These are phyloP conservation scores for Mycena amicta DNA, from an alignment of 768 basidiomycete genomes.

Conservation along the genomic window DNA sequence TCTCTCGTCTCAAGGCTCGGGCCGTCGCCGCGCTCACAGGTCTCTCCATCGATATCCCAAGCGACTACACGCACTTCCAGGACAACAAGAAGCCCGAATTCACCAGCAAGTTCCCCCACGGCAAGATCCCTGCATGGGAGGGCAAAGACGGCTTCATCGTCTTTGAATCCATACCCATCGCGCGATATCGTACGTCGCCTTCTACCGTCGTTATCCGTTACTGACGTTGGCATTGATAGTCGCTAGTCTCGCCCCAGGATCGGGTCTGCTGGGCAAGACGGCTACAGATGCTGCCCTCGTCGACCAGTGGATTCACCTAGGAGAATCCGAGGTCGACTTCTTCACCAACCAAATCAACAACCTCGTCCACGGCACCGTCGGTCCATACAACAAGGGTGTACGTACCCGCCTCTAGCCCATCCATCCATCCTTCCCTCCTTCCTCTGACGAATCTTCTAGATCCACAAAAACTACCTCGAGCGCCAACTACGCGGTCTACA, in stretches of 20 bases:
- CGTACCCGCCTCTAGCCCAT: too few species aligned
- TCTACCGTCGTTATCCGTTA: conserved; percentile 25
- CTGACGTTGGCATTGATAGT: conserved; percentile 47
- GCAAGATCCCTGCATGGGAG: conserved; percentile 87
- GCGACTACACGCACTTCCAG: conserved; percentile 58
- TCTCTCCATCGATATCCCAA: conserved; percentile 55
- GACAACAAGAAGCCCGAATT: conserved; percentile 75
- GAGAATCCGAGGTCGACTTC: conserved; percentile 62
- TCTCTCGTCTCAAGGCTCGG: conserved; percentile 37
- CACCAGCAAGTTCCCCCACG: conserved; percentile 72
- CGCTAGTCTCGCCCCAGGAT: conserved; percentile 72
- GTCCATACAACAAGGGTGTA: conserved; percentile 83
- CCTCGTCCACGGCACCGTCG: conserved; percentile 48
- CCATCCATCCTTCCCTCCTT: conserved; percentile 1
- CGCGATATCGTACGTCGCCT: conserved; percentile 86
- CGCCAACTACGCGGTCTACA: conserved; percentile 58
- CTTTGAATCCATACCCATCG: conserved; percentile 79
- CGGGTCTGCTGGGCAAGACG: conserved; percentile 70
- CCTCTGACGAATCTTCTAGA: conserved; percentile 37
- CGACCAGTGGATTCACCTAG: conserved; percentile 83
- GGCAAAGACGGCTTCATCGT: conserved; percentile 75
- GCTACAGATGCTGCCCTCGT: conserved; percentile 71
- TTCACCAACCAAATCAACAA: conserved; percentile 38
- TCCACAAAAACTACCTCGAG: conserved; percentile 57
- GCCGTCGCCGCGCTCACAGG: conserved; percentile 65